Base-by-base conservation (phyloP, 2,329 filamentous ascomycete genomes). In the Monilinia polystroma region DNA sequence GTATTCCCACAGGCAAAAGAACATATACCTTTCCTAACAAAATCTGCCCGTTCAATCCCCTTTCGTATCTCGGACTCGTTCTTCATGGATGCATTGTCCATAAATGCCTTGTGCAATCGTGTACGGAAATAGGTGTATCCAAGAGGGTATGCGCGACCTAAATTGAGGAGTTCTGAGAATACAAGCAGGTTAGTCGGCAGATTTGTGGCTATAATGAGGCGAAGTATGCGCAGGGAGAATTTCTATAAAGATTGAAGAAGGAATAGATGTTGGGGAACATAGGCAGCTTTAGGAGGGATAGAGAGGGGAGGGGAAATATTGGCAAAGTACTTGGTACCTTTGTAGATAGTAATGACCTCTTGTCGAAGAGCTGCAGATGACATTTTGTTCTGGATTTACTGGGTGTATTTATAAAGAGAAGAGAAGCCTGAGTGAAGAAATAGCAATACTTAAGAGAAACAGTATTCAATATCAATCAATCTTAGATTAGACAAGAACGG, bases 281-380 rank as follows among this genome's bases (percentile, higher is more conserved):
- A 29, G 58, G 51, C 29, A 52, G 32, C 32, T 35, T 35, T 35
- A 8, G 32, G 5, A 11, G 4, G 16, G 38, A 10, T 41, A 35
- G 20, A 18, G 23, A 20, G 3, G 60, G 16, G 43, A 45, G 52
- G 3, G 18, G 18, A 12, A 10, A 54, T 6, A 41, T 20, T 20
- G 29, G 45, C 58, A 18, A 54, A n/a, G 45, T 26, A n/a, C 7
- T 11, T 7, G n/a, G 7, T 49, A 92, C 92, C 91, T 87, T 97
- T 97, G 81, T 97, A 97, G 68, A 97, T 86, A 49, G 85, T 84
- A 70, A 97, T 90, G 56, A 97, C 93, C 76, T 95, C 87, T 68
- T 86, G 83, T 65, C 92, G 87, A 38, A 97, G 83, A 26, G 47
- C 18, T 16, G 47, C 3, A 2, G 59, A 38, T 49, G 59, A 7